Evolutionary conservation across 306 rosid species (phyloP), one percentile per base, ranked within the genome.

Genomic region (Fragaria nilgerrensis): DNA sequence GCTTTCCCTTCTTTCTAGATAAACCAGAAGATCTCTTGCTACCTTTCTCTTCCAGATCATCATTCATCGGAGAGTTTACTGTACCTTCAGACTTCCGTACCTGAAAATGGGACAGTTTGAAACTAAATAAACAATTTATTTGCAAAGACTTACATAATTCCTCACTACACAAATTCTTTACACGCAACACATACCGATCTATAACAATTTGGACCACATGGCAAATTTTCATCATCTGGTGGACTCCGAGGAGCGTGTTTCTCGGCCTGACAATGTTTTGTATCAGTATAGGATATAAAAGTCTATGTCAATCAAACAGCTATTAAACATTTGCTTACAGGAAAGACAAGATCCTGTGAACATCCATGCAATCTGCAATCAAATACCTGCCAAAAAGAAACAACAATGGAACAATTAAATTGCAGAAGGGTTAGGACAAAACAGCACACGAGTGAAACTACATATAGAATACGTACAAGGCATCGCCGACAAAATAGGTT

Each of bases 281-380:
- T 15, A 72, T 79, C 50, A 81, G 84, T 65, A 13, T 16, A 76
- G 47, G 43, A 32, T 64, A 77, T 39, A 70, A 36, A 59, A 78
- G 55, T 75, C 47, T 72, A 43, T 68, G 77, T 72, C 16, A 77
- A 49, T 73, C 69, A 76, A 27, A 55, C 29, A 67, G 22, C 66
- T 43, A 41, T 29, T 39, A 62, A 37, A 34, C 49, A 80, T 43
- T 58, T 53, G 80, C 97, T 87, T 86, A 96, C 99, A 69, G 99
- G 97, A 77, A 89, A 92, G 80, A 96, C 91, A 85, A 96, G 98
- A 88, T 96, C 99, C 84, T 96, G 99, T 2, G 99, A 96, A 73
- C 99, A 96, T 69, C 99, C 99, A 84, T 96, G 99, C 72, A 92
- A 88, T 86, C 97, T 88, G 82, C 99, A 96, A 84, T 96, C 99